Conservation (phyloP, 495 filamentous ascomycete genomes). For the Podospora pseudoanserina region DNA sequence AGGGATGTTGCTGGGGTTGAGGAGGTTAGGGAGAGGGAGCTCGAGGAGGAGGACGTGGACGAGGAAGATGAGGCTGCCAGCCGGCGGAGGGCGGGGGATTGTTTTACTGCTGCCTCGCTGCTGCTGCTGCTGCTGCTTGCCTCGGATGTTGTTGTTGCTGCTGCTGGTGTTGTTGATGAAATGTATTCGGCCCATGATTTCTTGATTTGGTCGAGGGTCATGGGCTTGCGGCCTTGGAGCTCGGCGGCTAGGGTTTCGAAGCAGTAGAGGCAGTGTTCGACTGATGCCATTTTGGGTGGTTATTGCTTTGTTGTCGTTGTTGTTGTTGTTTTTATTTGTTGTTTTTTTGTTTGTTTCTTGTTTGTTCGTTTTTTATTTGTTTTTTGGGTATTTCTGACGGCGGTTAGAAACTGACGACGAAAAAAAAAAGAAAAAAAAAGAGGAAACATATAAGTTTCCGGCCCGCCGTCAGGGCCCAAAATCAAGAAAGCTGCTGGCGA, state of each 20-base stretch:
- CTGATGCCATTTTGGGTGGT: conserved; percentile 63
- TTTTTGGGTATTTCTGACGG: conserved; percentile 7
- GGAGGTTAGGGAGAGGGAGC: conserved; percentile 16
- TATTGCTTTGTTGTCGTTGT: too few species aligned
- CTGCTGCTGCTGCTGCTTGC: conserved; percentile 14
- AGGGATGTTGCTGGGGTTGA: conserved; percentile 37
- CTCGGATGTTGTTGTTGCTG: conserved; percentile 14
- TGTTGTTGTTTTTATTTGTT: too few species aligned
- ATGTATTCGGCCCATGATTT: conserved; percentile 62
- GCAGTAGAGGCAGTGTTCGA: conserved; percentile 82
- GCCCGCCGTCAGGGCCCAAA: not conserved
- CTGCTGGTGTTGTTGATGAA: conserved; percentile 20
- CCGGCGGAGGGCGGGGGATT: conserved; percentile 37
- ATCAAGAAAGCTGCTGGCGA: not conserved
- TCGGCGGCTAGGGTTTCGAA: conserved; percentile 74
- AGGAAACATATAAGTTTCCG: not conserved
- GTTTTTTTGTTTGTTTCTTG: not conserved
- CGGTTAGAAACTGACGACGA: not conserved
- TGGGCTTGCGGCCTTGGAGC: conserved; percentile 39
- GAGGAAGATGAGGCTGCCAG: conserved; percentile 33
- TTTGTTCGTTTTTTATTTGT: not conserved
- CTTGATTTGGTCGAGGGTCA: conserved; percentile 63
- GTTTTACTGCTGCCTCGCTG: conserved; percentile 22
- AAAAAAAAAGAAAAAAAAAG: not conserved
- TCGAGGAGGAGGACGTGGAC: conserved; percentile 24